A percentile compares a stretch with the other conserved stretches of the same genome.
Evolutionary conservation across 2,329 filamentous ascomycete species (phyloP).

Genomic region (Coniochaeta sp.): DNA sequence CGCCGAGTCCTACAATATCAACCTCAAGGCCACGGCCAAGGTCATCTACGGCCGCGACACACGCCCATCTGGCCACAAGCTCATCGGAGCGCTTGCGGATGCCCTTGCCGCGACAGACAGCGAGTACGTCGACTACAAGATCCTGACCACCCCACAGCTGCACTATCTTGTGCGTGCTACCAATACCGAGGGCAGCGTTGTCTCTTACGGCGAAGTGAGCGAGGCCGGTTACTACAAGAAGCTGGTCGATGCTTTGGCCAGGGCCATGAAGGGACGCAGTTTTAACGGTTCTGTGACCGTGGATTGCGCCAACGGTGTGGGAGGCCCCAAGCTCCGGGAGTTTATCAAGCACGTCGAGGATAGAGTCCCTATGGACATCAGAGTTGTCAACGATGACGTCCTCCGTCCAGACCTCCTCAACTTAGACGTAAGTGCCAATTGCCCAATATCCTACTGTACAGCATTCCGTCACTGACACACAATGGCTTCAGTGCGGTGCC

Average conservation of each 20-base stretch:
- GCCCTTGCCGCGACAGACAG: constrained; percentile 70
- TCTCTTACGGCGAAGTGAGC: constrained; percentile 81
- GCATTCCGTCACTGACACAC: not conserved
- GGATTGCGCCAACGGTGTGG: constrained; percentile 95
- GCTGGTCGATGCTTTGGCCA: constrained; percentile 74
- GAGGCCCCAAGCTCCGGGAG: constrained; percentile 82
- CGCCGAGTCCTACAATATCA: constrained; percentile 68
- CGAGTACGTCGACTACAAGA: constrained; percentile 76
- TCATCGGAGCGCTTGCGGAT: constrained; percentile 72
- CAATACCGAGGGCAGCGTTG: constrained; percentile 83
- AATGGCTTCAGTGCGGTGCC: constrained; percentile 64
- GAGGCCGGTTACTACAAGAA: constrained; percentile 96
- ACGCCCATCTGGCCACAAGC: constrained; percentile 78
- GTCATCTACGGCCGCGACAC: constrained; percentile 92
- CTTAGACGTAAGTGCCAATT: constrained; percentile 56
- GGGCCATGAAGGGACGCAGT: constrained; percentile 71
- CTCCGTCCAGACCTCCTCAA: constrained; percentile 86
- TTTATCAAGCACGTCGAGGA: constrained; percentile 73
- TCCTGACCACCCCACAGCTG: constrained; percentile 93
- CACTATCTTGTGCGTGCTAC: constrained; percentile 93
- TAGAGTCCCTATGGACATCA: constrained; percentile 69
- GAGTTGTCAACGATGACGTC: constrained; percentile 88
- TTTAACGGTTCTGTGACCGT: constrained; percentile 70
- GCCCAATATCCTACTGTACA: not conserved
- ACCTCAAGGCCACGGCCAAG: constrained; percentile 61